Conservation (phyloP, 441 rosid genomes). For the Theobroma grandiflorum region DNA sequence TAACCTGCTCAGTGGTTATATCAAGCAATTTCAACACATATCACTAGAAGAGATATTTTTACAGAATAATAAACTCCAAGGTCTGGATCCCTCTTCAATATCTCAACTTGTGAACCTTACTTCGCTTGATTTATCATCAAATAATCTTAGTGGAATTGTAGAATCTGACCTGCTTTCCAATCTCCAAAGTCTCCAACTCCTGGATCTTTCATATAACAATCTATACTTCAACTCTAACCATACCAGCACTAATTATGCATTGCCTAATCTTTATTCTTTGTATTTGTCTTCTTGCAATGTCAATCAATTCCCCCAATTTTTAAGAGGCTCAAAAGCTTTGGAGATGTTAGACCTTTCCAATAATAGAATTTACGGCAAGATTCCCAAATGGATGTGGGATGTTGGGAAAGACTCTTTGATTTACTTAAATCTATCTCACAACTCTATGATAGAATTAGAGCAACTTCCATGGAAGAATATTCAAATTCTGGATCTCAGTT, state of each 20-base stretch:
- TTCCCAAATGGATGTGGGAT: slow-evolving; percentile 21
- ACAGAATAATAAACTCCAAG: too few species aligned
- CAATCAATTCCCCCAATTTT: not conserved
- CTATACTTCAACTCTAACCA: too few species aligned
- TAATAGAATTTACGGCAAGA: not conserved
- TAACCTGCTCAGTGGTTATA: too few species aligned
- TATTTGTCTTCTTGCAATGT: slow-evolving; percentile 15
- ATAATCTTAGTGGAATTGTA: too few species aligned
- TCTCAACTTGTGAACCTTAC: too few species aligned
- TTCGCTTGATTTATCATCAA: too few species aligned
- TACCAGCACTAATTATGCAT: not conserved
- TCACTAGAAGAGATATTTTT: too few species aligned
- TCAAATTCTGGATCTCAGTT: not conserved
- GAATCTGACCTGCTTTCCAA: too few species aligned
- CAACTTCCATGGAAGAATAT: not conserved
- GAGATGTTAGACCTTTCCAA: not conserved
- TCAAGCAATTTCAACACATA: too few species aligned
- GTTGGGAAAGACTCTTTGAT: not conserved
- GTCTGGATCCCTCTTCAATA: too few species aligned
- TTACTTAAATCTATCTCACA: slow-evolving; percentile 27
- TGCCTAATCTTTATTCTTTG: not conserved
- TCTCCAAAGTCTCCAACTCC: too few species aligned
- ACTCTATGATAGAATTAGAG: slow-evolving; percentile 18
- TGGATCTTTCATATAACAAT: too few species aligned
- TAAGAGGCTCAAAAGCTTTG: not conserved